Evolutionary conservation across 371 early-diverging fungal genomes (phyloP), one percentile per base, ranked within the genome.

Genomic region (Syncephalastrum sp.): DNA sequence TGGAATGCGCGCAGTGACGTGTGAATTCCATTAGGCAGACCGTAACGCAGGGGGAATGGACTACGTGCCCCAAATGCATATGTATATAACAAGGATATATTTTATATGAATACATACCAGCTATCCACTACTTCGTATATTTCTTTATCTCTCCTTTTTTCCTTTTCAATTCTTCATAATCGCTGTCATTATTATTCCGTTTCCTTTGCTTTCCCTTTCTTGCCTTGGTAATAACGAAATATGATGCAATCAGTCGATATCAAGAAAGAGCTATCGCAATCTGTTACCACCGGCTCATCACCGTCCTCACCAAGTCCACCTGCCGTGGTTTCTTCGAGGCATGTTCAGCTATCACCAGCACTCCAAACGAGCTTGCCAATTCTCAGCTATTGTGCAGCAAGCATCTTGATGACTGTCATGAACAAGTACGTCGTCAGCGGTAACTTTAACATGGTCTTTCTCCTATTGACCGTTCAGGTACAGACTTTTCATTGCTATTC

Each of bases 371-470:
- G 46, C 24, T 47, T 83, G 47, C 82, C 89, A 43, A 90, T 95
- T 59, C 38, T 85, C 44, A 78, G 87, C 54, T 95, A 94, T 75
- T 93, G 94, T 74, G 69, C 68, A 44, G 81, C 93, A 29, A 90
- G 91, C 47, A 92, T 93, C 50, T 72, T 90, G 60, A 93, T 95
- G 94, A 94, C 95, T 4, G 83, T 92, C 42, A 90, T 91, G 57
- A 95, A 95, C 83, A 94, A 93, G 75, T 77, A 86, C 60, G 92
- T 94, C 17, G 82, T 94, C 25, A 89, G 91, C 33, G 93, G 85
- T 66, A 81, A 85, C 54, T 91, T 91, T 64, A 79, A 89, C 55
- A 89, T 97, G 91, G 89, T 90, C 60, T 96, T 96, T 73, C 71
- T 98, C 23, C 78, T 98, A 56, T 85, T 97, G 21, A 85, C 91